Conservation (phyloP, 306 rosid species). For the Cucurbita argyrosperma region DNA sequence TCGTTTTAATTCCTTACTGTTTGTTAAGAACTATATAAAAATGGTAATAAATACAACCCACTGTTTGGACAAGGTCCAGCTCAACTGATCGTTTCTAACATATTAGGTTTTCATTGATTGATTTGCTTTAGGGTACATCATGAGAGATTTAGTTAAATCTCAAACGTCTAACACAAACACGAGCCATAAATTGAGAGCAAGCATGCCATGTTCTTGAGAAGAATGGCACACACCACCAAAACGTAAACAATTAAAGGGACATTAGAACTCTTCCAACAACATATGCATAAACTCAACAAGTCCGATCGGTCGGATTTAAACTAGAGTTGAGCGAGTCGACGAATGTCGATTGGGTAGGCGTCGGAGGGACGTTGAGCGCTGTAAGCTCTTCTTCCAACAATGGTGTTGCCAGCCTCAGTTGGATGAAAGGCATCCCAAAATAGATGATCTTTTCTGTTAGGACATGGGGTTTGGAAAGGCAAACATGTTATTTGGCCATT, state of each 20-base stretch:
- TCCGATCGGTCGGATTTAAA: neutral
- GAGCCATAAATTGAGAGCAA: neutral
- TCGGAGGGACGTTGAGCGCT: constrained; percentile 65
- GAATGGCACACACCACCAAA: neutral
- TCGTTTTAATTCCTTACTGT: no score
- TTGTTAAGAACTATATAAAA: no score
- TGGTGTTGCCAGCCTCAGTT: constrained; percentile 50
- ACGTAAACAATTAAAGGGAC: neutral
- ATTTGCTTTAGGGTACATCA: neutral
- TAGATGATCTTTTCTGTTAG: constrained; percentile 36
- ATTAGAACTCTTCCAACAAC: neutral
- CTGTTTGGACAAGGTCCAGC: neutral
- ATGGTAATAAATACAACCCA: neutral
- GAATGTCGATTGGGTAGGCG: constrained; percentile 77
- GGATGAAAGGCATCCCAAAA: constrained; percentile 99
- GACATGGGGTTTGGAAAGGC: constrained; percentile 62
- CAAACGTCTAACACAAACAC: neutral
- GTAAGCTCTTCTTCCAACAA: constrained; percentile 61
- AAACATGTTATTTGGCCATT: constrained; percentile 84
- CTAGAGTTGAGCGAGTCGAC: constrained; percentile 45
- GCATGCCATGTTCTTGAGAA: neutral
- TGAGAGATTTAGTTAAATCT: neutral
- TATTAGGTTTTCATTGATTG: neutral
- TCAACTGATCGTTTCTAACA: neutral
- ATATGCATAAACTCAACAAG: neutral